A percentile compares a stretch with the other conserved stretches of the same genome.
Conservation (phyloP, 352 stramenopile genomes). For the Phytopythium kandeliae region DNA sequence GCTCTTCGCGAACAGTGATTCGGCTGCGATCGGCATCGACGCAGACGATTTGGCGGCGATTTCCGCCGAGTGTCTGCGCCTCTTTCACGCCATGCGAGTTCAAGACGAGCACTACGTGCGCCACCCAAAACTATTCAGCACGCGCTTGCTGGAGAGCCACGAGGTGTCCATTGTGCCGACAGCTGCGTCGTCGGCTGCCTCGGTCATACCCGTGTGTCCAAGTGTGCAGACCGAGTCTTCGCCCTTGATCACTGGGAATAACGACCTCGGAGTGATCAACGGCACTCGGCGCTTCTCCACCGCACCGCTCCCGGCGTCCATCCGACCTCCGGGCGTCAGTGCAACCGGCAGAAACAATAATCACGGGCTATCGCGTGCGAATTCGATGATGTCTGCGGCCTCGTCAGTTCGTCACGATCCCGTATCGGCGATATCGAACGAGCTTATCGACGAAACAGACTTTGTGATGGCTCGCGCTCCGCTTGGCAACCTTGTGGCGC, state of each 20-base stretch:
- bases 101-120: conserved; percentile 69
- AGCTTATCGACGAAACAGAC: background rate
- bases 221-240: background rate
- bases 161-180: conserved; percentile 47
- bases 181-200: background rate
- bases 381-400: background rate
- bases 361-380: background rate
- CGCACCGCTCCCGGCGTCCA: conserved; percentile 5
- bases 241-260: conserved; percentile 8
- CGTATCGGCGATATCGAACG: conserved; percentile 6
- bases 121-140: conserved; percentile 57
- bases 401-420: background rate
- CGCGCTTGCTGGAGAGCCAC: conserved; percentile 55
- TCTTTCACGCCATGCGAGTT: conserved; percentile 29
- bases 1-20: background rate
- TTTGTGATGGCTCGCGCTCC: background rate
- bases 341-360: background rate
- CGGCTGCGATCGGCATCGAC: conserved; percentile 2
- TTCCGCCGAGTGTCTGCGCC: conserved; percentile 19
- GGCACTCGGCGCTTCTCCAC: conserved; percentile 30
- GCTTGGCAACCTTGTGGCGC: conserved; percentile 15
- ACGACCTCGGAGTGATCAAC: conserved; percentile 46
- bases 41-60: background rate
- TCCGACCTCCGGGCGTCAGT: background rate
- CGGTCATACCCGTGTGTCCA: background rate